phyloP scores from a whole-genome alignment of 148 eudicot species.

The Chenopodium quinoa region DNA sequence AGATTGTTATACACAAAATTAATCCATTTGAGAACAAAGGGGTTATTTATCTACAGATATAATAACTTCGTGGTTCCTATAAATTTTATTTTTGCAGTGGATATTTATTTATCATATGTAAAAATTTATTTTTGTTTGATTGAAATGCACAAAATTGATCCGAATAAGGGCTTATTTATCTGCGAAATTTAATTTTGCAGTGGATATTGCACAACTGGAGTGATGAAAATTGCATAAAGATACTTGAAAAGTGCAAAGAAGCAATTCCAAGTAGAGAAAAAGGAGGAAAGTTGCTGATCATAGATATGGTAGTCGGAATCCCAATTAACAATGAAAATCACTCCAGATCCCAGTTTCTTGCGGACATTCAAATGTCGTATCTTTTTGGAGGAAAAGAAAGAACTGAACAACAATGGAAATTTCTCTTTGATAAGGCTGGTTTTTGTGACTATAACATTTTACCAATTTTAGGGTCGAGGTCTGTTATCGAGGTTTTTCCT shows the following conservation, averaged over 20 bases:
- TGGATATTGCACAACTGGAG: slow-evolving; percentile 24
- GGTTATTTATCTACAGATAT: too few species aligned
- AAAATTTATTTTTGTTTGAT: too few species aligned
- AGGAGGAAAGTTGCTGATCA: slow-evolving; percentile 19
- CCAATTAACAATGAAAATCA: neutral
- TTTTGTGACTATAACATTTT: neutral
- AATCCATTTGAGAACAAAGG: too few species aligned
- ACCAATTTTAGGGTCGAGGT: neutral
- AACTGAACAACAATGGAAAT: neutral
- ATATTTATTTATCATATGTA: too few species aligned
- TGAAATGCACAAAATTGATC: too few species aligned
- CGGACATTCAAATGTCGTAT: slow-evolving; percentile 19
- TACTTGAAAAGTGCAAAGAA: slow-evolving; percentile 25
- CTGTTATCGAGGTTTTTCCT: neutral
- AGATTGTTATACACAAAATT: too few species aligned
- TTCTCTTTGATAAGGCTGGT: neutral
- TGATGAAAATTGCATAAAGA: slow-evolving; percentile 16
- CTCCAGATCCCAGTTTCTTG: neutral
- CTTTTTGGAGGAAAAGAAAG: slow-evolving; percentile 24
- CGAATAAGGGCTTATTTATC: too few species aligned
- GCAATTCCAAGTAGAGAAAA: slow-evolving; percentile 19
- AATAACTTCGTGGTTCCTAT: too few species aligned
- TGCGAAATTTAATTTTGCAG: neutral
- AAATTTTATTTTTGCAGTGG: too few species aligned
- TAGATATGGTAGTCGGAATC: slow-evolving; percentile 21